phyloP scores from a whole-genome alignment of 176 grass and related monocot species.

The Carex myosuroides region DNA sequence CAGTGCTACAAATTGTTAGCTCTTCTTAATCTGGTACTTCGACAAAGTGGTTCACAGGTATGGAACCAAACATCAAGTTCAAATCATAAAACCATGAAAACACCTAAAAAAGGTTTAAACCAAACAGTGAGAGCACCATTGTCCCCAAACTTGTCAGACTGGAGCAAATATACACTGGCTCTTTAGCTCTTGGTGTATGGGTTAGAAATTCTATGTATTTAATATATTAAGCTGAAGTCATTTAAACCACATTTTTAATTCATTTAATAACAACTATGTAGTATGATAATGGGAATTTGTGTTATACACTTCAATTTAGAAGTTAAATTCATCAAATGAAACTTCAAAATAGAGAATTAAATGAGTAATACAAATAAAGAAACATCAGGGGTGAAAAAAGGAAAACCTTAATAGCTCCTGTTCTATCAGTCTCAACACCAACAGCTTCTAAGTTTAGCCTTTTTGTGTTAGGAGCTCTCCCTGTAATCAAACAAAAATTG shows the following conservation, averaged over 20 bases:
- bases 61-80: background rate
- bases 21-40: slow-evolving; percentile 10
- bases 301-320: background rate
- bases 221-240: background rate
- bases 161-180: background rate
- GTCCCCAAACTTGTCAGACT: background rate
- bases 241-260: background rate
- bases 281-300: background rate
- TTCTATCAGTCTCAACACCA: slow-evolving; percentile 70
- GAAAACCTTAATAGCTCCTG: slow-evolving; percentile 76
- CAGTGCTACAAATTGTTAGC: background rate
- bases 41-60: background rate
- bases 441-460: slow-evolving; percentile 76
- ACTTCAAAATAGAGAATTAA: slow-evolving; percentile 16
- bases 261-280: background rate
- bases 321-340: background rate
- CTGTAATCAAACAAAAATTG: slow-evolving; percentile 33
- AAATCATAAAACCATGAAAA: background rate
- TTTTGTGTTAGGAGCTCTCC: slow-evolving; percentile 62
- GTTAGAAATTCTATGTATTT: background rate
- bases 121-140: background rate
- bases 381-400: background rate
- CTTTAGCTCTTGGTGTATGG: background rate
- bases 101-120: background rate
- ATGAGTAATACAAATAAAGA: background rate